phyloP scores from a whole-genome alignment of 129 eudicot species.

The Centella asiatica region DNA sequence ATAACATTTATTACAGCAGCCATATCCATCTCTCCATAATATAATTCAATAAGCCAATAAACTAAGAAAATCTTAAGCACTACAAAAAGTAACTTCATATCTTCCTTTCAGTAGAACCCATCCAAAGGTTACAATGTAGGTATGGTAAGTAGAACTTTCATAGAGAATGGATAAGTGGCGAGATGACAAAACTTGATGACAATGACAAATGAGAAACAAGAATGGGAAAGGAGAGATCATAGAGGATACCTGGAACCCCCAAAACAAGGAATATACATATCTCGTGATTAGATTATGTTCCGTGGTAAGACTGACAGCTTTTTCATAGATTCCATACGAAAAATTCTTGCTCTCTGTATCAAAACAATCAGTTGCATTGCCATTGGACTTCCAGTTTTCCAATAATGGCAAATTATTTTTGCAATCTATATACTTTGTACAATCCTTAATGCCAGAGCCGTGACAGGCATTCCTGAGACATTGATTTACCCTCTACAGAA shows the following conservation, averaged over 20 bases:
- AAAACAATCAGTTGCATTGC: constrained; percentile 45
- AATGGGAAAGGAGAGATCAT: background rate
- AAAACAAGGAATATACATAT: constrained; percentile 74
- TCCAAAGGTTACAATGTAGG: too few relatives aligned
- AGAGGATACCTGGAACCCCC: constrained; percentile 90
- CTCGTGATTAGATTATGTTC: constrained; percentile 33
- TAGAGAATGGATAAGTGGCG: too few relatives aligned
- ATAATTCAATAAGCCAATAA: too few relatives aligned
- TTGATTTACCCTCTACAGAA: constrained; percentile 74
- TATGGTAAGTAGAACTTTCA: too few relatives aligned
- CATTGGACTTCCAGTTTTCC: constrained; percentile 39
- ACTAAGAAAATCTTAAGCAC: too few relatives aligned
- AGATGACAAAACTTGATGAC: too few relatives aligned
- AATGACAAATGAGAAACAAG: background rate
- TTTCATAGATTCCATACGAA: constrained; percentile 54
- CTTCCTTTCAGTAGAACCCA: too few relatives aligned
- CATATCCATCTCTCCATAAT: too few relatives aligned
- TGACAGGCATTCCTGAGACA: constrained; percentile 73
- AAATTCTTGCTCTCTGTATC: constrained; percentile 31
- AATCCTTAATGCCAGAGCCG: constrained; percentile 9
- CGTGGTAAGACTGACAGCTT: constrained; percentile 57
- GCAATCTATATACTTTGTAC: constrained; percentile 55
- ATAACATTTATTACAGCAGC: too few relatives aligned
- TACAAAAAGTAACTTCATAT: too few relatives aligned
- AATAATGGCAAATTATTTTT: constrained; percentile 1